phyloP scores from a whole-genome alignment of 805 yeast species.

The Metschnikowia similis region DNA sequence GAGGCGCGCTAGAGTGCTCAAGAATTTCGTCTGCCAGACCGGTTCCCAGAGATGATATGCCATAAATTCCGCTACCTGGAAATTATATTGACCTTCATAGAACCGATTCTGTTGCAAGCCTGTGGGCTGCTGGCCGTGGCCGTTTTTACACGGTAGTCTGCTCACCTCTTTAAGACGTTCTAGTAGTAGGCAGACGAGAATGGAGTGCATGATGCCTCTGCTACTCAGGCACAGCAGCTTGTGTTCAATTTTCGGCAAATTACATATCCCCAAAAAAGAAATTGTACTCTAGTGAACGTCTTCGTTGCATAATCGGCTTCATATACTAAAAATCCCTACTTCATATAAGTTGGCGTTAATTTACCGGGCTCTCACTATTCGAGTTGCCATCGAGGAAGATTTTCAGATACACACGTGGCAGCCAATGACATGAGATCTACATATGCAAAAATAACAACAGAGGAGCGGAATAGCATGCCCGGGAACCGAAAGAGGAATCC shows the following conservation, averaged over 20 bases:
- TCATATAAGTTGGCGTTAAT: too few species aligned
- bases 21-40: constrained; percentile 1
- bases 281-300: not conserved
- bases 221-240: not conserved
- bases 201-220: not conserved
- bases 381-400: too few species aligned
- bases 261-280: not conserved
- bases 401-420: too few species aligned
- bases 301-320: not conserved
- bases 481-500: not conserved
- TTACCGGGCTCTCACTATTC: too few species aligned
- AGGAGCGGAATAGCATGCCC: not conserved
- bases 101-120: too few species aligned
- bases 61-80: not conserved
- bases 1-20: not conserved
- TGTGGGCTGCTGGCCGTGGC: too few species aligned
- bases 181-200: not conserved
- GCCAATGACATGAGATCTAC: too few species aligned
- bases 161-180: not conserved
- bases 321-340: too few species aligned
- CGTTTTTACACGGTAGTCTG: not conserved
- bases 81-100: too few species aligned
- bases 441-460: not conserved
- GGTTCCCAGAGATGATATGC: not conserved
- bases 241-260: not conserved